Evolutionary conservation across 805 yeast genomes (phyloP).

Genomic region (Wickerhamiella sorbophila): DNA sequence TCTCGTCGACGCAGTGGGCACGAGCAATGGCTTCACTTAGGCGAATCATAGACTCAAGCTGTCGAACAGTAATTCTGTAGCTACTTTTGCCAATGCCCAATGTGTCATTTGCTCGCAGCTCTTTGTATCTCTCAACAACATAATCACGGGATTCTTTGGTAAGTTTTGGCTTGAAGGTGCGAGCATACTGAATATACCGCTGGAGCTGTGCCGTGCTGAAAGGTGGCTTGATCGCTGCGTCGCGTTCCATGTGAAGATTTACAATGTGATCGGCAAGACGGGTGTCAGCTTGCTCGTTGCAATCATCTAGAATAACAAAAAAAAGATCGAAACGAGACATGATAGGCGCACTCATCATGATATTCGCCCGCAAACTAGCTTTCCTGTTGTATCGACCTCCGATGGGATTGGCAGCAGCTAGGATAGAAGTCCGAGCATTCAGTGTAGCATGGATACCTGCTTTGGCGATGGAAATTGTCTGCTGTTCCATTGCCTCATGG

Average conservation of each 20-base stretch:
- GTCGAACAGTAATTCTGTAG: slow-evolving; percentile 93
- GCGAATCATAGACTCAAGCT: slow-evolving; percentile 70
- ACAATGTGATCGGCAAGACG: slow-evolving; percentile 88
- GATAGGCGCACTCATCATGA: slow-evolving; percentile 94
- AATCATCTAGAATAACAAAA: slow-evolving; percentile 87
- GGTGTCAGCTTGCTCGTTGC: slow-evolving; percentile 81
- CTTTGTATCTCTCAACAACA: slow-evolving; percentile 68
- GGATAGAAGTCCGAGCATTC: slow-evolving; percentile 88
- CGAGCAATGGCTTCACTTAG: slow-evolving; percentile 92
- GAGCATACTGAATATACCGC: slow-evolving; percentile 80
- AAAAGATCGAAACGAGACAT: slow-evolving; percentile 96
- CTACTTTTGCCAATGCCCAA: slow-evolving; percentile 71
- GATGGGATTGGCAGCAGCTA: slow-evolving; percentile 98
- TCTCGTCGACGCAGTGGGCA: slow-evolving; percentile 85
- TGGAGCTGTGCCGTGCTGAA: slow-evolving; percentile 76
- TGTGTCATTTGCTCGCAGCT: slow-evolving; percentile 76
- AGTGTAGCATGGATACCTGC: slow-evolving; percentile 98
- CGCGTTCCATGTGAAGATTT: slow-evolving; percentile 78
- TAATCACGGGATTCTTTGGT: slow-evolving; percentile 65
- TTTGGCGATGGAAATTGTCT: slow-evolving; percentile 93
- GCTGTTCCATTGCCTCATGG: slow-evolving; percentile 99
- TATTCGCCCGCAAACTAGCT: slow-evolving; percentile 65
- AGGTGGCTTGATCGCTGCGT: slow-evolving; percentile 81
- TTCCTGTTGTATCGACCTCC: slow-evolving; percentile 94
- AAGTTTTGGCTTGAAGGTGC: slow-evolving; percentile 83